A percentile compares a stretch with the other conserved stretches of the same genome.
Conservation (phyloP, 2,329 filamentous ascomycete species). For the Plenodomus tracheiphilus region DNA sequence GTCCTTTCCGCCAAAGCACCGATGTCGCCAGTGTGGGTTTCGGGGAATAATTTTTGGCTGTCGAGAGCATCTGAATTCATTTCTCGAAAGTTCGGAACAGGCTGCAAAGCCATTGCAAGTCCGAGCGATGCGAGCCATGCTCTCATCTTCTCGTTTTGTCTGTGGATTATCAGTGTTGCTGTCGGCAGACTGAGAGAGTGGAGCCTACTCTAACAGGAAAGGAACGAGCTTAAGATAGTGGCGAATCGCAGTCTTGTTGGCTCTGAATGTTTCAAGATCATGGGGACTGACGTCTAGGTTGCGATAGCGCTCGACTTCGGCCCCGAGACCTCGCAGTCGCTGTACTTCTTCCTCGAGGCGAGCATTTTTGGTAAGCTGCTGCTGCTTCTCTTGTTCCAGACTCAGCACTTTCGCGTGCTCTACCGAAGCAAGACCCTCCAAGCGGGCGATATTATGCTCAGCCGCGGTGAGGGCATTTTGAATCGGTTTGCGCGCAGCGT, state of each 20-base stretch:
- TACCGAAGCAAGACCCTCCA: constrained; percentile 40
- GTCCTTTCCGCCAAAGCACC: constrained; percentile 13
- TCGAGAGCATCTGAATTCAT: constrained; percentile 11
- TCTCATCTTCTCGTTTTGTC: constrained; percentile 37
- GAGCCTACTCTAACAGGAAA: constrained; percentile 30
- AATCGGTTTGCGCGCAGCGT: constrained; percentile 22
- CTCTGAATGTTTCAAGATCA: constrained; percentile 24
- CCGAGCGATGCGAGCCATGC: constrained; percentile 31
- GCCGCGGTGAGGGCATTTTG: constrained; percentile 12
- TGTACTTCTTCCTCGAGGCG: constrained; percentile 19
- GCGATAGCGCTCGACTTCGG: constrained; percentile 22
- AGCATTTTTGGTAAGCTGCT: constrained; percentile 14
- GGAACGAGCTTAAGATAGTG: constrained; percentile 35
- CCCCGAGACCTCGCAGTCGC: constrained; percentile 24
- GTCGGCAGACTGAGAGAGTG: not conserved
- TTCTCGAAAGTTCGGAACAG: constrained; percentile 24
- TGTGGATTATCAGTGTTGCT: constrained; percentile 16
- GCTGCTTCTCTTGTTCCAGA: constrained; percentile 26
- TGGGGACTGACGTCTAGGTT: constrained; percentile 17
- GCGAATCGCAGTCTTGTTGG: constrained; percentile 27
- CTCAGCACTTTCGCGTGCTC: constrained; percentile 36
- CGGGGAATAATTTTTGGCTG: constrained; percentile 9
- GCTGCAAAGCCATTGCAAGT: constrained; percentile 31
- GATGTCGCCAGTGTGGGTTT: not conserved
- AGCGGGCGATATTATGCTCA: constrained; percentile 31